Evolutionary conservation across 2,329 filamentous ascomycete genomes (phyloP), one percentile per base, ranked within the genome.

Genomic region (Claviceps sp.): DNA sequence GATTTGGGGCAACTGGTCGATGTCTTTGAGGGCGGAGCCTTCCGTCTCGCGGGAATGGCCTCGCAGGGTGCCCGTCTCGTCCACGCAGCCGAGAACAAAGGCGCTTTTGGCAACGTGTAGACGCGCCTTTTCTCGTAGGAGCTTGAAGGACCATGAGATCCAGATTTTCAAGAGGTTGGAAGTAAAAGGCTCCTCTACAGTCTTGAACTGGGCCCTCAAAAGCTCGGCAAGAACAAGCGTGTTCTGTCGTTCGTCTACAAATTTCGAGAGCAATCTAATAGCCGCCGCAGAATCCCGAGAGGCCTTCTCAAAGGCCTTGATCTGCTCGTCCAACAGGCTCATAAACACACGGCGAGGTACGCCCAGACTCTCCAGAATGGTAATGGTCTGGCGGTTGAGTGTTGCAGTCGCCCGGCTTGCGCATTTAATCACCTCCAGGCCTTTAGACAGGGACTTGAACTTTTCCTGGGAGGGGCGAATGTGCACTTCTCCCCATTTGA

Each of bases 111-210:
- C 82, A 9, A 98, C 77, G 2, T 82, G 75, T 44, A 98, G 88
- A 30, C 85, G 84, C 0, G 91, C 89, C 60, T 96, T 97, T 59
- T 97, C 89, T 59, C 95, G 96, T 18, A 98, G 76, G 13, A 85
- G 78, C 62, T 95, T 95, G 58, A 95, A 79, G 1, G 85, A 88
- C 86, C 88, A 97, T 1, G 88, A 80, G 56, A 85, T 78, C 91
- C 93, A 98, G 0, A 97, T 73, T 38, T 82, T 78, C 11, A 98
- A 70, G 8, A 95, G 67, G 0, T 88, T 89, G 55, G 81, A 76
- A 22, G 89, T 74, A 64, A 97, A 97, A 0, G 91, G 91, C 54
- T 98, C 93, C 22, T 70, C 64, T 0, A 70, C 65, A 2, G 73
- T 67, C 75, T 90, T 86, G 68, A 98, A 97, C 0, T 88, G 88